Conservation (phyloP, 2,329 filamentous ascomycete genomes). For the Lecanicillium sp. region DNA sequence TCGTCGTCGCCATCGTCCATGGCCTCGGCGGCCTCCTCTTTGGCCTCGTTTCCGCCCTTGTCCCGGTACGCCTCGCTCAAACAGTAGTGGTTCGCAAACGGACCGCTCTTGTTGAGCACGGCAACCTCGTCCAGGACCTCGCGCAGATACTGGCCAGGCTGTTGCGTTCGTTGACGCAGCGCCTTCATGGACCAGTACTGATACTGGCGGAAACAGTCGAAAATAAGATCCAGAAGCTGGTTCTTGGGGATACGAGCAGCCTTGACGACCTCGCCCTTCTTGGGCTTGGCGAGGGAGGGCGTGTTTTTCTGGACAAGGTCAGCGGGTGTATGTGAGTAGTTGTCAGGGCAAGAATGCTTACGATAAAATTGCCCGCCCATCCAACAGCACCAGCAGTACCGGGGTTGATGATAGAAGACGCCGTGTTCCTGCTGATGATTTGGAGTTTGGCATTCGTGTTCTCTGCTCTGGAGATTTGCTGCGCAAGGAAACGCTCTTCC, state of each 20-base stretch:
- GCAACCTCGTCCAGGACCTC: conserved; percentile 79
- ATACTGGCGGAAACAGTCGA: conserved; percentile 76
- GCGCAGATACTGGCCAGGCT: conserved; percentile 91
- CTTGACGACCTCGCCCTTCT: conserved; percentile 68
- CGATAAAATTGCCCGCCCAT: conserved; percentile 47
- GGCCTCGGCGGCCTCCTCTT: conserved; percentile 49
- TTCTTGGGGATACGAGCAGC: conserved; percentile 83
- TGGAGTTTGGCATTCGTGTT: conserved; percentile 43
- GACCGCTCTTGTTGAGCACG: conserved; percentile 72
- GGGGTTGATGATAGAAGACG: conserved; percentile 51
- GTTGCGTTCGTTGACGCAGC: conserved; percentile 68
- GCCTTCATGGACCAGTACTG: conserved; percentile 93
- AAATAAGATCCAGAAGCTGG: conserved; percentile 80
- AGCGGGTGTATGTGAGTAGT: too few relatives aligned
- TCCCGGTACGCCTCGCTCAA: conserved; percentile 55
- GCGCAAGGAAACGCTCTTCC: conserved; percentile 58
- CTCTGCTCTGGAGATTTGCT: conserved; percentile 45
- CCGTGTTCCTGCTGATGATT: conserved; percentile 44
- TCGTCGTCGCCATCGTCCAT: conserved; percentile 61
- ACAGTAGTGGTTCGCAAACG: conserved; percentile 81
- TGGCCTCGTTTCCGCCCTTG: conserved; percentile 38
- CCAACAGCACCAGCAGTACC: conserved; percentile 34
- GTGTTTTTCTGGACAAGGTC: conserved; percentile 47
- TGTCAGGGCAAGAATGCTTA: conserved; percentile 32
- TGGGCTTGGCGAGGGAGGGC: conserved; percentile 44